phyloP scores from a whole-genome alignment of 2,329 filamentous ascomycete genomes.

The Talaromyces islandicus region DNA sequence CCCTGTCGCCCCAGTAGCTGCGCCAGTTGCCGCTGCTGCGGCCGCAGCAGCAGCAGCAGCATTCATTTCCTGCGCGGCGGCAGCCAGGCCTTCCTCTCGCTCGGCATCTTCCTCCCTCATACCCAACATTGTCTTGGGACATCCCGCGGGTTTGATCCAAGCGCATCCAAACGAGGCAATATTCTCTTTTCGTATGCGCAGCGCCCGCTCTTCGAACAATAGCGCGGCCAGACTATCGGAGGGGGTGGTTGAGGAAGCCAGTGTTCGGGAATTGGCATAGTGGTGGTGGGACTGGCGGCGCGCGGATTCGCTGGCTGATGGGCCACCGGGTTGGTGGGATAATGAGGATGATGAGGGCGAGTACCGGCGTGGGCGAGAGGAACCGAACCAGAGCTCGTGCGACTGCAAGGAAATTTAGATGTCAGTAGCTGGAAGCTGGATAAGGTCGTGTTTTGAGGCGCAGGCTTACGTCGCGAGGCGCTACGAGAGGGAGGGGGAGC shows the following conservation, averaged over 20 bases:
- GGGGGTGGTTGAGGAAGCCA: slow-evolving; percentile 45
- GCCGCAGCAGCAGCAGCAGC: slow-evolving; percentile 57
- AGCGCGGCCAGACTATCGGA: slow-evolving; percentile 63
- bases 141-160: slow-evolving; percentile 86
- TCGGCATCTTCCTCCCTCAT: slow-evolving; percentile 85
- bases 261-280: slow-evolving; percentile 16
- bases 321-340: background rate
- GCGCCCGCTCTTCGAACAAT: slow-evolving; percentile 67
- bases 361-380: slow-evolving; percentile 48
- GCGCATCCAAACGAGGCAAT: slow-evolving; percentile 80
- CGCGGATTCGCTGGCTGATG: background rate
- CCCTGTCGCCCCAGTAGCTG: background rate
- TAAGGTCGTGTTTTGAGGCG: background rate
- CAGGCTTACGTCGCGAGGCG: slow-evolving; percentile 61
- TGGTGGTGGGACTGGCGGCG: background rate
- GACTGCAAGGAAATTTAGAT: slow-evolving; percentile 44
- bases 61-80: slow-evolving; percentile 68
- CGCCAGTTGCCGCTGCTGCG: background rate
- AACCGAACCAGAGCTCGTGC: slow-evolving; percentile 68
- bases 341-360: background rate
- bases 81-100: slow-evolving; percentile 75
- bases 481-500: slow-evolving; percentile 62
- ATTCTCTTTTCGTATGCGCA: slow-evolving; percentile 70
- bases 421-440: background rate
- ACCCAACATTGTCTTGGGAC: slow-evolving; percentile 83